phyloP scores from a whole-genome alignment of 176 grass and related monocot genomes.

The Musa itinerans region DNA sequence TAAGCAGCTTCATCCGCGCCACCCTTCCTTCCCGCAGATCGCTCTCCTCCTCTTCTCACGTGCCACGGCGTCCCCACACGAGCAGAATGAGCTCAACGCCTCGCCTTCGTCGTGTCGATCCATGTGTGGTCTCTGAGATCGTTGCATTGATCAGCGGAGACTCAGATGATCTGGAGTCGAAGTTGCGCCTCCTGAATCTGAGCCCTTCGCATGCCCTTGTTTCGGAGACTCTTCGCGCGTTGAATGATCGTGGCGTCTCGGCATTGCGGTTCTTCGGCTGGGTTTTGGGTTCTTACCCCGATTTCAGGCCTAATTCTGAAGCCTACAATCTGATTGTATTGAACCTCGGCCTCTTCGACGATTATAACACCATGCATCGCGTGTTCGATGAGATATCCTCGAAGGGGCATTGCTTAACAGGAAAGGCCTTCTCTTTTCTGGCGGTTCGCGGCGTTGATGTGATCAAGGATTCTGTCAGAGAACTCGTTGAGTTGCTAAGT shows the following conservation, averaged over 20 bases:
- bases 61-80: not conserved
- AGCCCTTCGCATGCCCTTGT: conserved; percentile 29
- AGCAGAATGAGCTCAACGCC: not conserved
- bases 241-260: conserved; percentile 34
- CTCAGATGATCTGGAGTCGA: conserved; percentile 29
- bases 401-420: conserved; percentile 31
- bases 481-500: conserved; percentile 25
- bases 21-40: not conserved
- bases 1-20: not conserved
- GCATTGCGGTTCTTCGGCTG: conserved; percentile 57
- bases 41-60: not conserved
- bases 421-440: conserved; percentile 65
- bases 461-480: conserved; percentile 15
- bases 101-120: not conserved
- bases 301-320: conserved; percentile 30
- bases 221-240: conserved; percentile 25
- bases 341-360: conserved; percentile 45
- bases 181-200: conserved; percentile 36
- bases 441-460: not conserved
- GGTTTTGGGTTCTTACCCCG: conserved; percentile 26
- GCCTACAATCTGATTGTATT: conserved; percentile 58
- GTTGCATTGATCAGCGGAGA: conserved; percentile 36
- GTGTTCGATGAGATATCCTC: conserved; percentile 37
- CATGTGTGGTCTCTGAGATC: conserved; percentile 14
- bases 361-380: conserved; percentile 47